A percentile compares a stretch with the other conserved stretches of the same genome.
Evolutionary conservation across 2,329 filamentous ascomycete species (phyloP).

Genomic region (Colletotrichum plurivorum): DNA sequence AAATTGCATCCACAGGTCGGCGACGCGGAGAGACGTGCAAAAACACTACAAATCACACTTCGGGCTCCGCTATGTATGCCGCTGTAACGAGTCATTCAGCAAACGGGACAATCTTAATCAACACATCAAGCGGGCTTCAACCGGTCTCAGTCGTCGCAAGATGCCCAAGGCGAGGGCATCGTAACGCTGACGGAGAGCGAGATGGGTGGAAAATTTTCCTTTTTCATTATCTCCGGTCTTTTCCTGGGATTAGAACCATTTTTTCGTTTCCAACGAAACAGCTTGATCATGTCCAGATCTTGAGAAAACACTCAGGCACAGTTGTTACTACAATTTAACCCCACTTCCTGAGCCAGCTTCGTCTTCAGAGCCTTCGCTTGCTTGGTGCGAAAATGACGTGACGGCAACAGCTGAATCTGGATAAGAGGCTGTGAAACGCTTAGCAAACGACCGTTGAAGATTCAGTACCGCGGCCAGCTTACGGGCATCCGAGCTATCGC

Average conservation of each 20-base stretch:
- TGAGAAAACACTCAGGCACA: not conserved
- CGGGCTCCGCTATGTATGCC: not conserved
- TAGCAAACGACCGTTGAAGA: not conserved
- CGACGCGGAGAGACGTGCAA: slow-evolving; percentile 3
- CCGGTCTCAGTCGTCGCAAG: not conserved
- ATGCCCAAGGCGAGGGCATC: not conserved
- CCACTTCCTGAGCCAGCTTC: not conserved
- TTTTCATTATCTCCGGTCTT: not conserved
- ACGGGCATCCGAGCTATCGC: not conserved
- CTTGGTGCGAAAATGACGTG: not conserved
- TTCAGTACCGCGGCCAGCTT: not conserved
- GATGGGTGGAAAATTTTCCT: not conserved
- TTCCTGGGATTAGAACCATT: not conserved
- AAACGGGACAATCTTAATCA: slow-evolving; percentile 1
- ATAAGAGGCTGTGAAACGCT: not conserved
- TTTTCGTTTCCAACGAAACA: not conserved
- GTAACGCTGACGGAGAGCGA: not conserved
- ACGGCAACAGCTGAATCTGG: too few relatives aligned
- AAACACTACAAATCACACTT: slow-evolving; percentile 15
- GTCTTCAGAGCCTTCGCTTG: not conserved
- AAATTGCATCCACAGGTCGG: not conserved
- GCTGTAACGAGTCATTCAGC: not conserved
- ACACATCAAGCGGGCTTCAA: not conserved
- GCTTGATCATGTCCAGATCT: not conserved
- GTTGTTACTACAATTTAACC: not conserved